Percentiles rank a stretch among this genome's conserved stretches.
Evolutionary conservation across 805 yeast species (phyloP).

Genomic region (Nakazawaea ambrosiae): DNA sequence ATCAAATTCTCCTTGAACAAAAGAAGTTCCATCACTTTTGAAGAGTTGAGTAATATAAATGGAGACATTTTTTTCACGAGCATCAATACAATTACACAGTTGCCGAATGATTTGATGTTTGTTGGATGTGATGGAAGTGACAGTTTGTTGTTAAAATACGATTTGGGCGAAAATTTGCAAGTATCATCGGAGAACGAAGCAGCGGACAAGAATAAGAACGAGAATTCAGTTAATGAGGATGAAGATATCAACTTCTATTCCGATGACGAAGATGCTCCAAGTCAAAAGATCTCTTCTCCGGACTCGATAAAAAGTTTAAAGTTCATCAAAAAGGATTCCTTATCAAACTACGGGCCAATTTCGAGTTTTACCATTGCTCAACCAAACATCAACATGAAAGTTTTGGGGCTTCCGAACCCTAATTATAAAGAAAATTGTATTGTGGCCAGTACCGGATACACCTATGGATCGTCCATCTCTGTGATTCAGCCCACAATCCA

Average conservation of each 20-base stretch:
- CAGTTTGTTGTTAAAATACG: slow-evolving; percentile 41
- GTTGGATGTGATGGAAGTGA: slow-evolving; percentile 57
- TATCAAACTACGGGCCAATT: slow-evolving; percentile 68
- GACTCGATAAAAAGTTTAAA: neutral
- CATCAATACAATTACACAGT: slow-evolving; percentile 15
- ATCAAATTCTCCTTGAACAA: slow-evolving; percentile 11
- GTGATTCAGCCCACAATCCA: slow-evolving; percentile 62
- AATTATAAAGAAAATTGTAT: slow-evolving; percentile 59
- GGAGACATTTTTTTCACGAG: no score
- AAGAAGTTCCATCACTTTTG: slow-evolving; percentile 16
- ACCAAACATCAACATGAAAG: slow-evolving; percentile 43
- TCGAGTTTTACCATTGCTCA: slow-evolving; percentile 61
- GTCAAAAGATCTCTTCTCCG: neutral
- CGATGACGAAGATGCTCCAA: slow-evolving; percentile 25
- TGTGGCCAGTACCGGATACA: slow-evolving; percentile 64
- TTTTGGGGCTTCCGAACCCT: slow-evolving; percentile 64
- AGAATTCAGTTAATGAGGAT: slow-evolving; percentile 23
- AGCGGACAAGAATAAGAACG: slow-evolving; percentile 2
- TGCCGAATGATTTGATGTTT: slow-evolving; percentile 36
- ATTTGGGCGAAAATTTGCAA: slow-evolving; percentile 8
- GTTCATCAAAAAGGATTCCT: slow-evolving; percentile 15
- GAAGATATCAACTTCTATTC: slow-evolving; percentile 38
- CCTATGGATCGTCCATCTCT: slow-evolving; percentile 45
- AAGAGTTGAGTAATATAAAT: slow-evolving; percentile 27
- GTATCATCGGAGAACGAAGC: neutral